Evolutionary conservation across 495 filamentous ascomycete genomes (phyloP).

Genomic region (Penicillium odoratum): DNA sequence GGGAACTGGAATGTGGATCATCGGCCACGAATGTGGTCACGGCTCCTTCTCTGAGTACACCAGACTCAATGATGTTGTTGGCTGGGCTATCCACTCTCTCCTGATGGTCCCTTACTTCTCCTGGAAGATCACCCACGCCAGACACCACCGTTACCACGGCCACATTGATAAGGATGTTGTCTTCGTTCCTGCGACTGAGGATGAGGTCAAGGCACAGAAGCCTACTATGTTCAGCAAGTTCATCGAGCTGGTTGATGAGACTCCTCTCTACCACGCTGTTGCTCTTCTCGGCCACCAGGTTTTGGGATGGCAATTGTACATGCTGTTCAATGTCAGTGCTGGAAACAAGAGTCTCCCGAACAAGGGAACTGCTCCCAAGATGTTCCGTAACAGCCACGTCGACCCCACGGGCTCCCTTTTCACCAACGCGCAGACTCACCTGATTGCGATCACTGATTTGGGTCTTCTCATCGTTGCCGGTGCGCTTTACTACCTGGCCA

Average conservation of each 20-base stretch:
- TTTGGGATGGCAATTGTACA: conserved; percentile 57
- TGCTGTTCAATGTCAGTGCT: conserved; percentile 56
- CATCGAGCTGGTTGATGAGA: conserved; percentile 54
- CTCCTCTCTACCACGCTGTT: conserved; percentile 52
- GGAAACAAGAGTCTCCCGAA: conserved; percentile 43
- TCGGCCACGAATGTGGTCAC: conserved; percentile 42
- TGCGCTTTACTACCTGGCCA: conserved; percentile 43
- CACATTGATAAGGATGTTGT: conserved; percentile 61
- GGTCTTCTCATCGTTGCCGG: conserved; percentile 50
- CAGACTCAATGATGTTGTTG: conserved; percentile 63
- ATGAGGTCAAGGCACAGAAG: conserved; percentile 38
- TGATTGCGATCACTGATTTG: conserved; percentile 61
- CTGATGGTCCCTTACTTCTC: conserved; percentile 73
- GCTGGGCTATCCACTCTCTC: conserved; percentile 64
- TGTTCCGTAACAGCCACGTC: conserved; percentile 58
- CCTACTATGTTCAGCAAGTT: conserved; percentile 36
- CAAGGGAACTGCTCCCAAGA: conserved; percentile 40
- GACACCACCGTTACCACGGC: conserved; percentile 67
- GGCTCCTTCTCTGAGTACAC: conserved; percentile 66
- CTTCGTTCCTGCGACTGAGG: conserved; percentile 54
- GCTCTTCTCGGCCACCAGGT: conserved; percentile 53
- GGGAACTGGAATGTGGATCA: conserved; percentile 30
- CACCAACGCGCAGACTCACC: conserved; percentile 53
- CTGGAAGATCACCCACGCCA: conserved; percentile 73
- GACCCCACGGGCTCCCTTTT: conserved; percentile 60